Conservation (phyloP, 805 yeast genomes). For the Pichia cabralensis region DNA sequence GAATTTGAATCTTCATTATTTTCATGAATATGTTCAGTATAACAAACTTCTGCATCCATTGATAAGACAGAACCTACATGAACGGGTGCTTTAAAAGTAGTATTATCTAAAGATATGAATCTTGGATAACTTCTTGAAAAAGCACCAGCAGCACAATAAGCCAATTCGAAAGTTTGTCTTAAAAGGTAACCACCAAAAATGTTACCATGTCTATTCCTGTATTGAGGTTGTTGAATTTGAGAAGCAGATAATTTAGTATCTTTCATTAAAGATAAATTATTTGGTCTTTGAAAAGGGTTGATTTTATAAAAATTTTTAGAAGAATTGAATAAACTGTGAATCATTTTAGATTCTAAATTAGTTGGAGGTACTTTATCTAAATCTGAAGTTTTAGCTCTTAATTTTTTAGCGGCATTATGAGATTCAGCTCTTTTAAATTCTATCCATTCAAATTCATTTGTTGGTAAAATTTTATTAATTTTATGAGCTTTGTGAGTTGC, state of each 20-base stretch:
- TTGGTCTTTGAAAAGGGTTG: slow-evolving; percentile 30
- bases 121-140: slow-evolving; percentile 80
- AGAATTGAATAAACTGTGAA: slow-evolving; percentile 68
- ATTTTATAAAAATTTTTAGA: slow-evolving; percentile 30
- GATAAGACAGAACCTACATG: slow-evolving; percentile 89
- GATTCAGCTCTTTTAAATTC: slow-evolving; percentile 85
- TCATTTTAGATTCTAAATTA: slow-evolving; percentile 60
- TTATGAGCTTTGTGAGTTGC: slow-evolving; percentile 84
- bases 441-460: slow-evolving; percentile 65
- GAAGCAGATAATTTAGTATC: slow-evolving; percentile 68
- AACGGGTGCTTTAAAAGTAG: slow-evolving; percentile 88
- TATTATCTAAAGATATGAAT: slow-evolving; percentile 81
- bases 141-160: slow-evolving; percentile 87
- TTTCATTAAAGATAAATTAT: slow-evolving; percentile 52
- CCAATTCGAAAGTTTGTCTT: slow-evolving; percentile 88
- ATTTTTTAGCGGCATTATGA: slow-evolving; percentile 77
- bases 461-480: slow-evolving; percentile 70
- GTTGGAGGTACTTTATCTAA: slow-evolving; percentile 63
- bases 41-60: slow-evolving; percentile 73
- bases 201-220: slow-evolving; percentile 90
- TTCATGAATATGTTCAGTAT: slow-evolving; percentile 68
- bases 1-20: slow-evolving; percentile 20
- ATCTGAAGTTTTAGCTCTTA: slow-evolving; percentile 56
- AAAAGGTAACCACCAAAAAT: slow-evolving; percentile 91
- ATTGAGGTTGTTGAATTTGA: slow-evolving; percentile 91